These are phyloP conservation scores for Thyridium curvatum DNA, from an alignment of 2,329 filamentous ascomycete genomes.

Conservation along the genomic window DNA sequence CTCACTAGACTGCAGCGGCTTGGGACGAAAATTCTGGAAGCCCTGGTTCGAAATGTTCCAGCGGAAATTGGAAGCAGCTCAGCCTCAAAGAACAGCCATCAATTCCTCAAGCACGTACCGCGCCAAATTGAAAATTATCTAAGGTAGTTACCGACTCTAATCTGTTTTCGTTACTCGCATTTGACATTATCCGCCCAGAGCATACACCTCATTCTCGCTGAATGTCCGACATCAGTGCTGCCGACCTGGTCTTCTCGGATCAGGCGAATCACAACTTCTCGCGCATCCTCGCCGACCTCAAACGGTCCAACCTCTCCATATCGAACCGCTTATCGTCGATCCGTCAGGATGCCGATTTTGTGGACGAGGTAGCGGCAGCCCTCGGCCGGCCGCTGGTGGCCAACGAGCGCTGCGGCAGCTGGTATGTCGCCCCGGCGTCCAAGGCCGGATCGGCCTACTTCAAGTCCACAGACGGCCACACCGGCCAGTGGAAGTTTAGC, in stretches of 20 bases:
- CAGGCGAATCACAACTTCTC: slow-evolving; percentile 60
- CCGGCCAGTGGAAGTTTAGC: slow-evolving; percentile 86
- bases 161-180: too few relatives aligned
- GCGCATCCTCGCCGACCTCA: slow-evolving; percentile 64
- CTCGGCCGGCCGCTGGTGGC: slow-evolving; percentile 68
- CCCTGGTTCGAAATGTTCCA: too few relatives aligned
- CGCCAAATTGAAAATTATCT: too few relatives aligned
- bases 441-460: slow-evolving; percentile 83
- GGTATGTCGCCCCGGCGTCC: slow-evolving; percentile 68
- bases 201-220: too few relatives aligned
- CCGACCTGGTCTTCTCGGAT: slow-evolving; percentile 42
- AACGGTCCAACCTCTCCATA: slow-evolving; percentile 69
- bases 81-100: too few relatives aligned
- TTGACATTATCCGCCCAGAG: too few relatives aligned
- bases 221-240: slow-evolving; percentile 21
- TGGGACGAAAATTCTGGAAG: too few relatives aligned
- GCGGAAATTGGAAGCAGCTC: too few relatives aligned
- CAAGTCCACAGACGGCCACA: slow-evolving; percentile 95
- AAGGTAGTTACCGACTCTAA: too few relatives aligned
- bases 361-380: slow-evolving; percentile 50
- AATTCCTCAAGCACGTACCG: too few relatives aligned
- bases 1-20: too few relatives aligned
- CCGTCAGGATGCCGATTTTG: slow-evolving; percentile 68
- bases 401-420: slow-evolving; percentile 93
- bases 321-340: slow-evolving; percentile 80